These are phyloP conservation scores for Panaeolus cyanescens DNA, from an alignment of 768 basidiomycete genomes.

Conservation along the genomic window DNA sequence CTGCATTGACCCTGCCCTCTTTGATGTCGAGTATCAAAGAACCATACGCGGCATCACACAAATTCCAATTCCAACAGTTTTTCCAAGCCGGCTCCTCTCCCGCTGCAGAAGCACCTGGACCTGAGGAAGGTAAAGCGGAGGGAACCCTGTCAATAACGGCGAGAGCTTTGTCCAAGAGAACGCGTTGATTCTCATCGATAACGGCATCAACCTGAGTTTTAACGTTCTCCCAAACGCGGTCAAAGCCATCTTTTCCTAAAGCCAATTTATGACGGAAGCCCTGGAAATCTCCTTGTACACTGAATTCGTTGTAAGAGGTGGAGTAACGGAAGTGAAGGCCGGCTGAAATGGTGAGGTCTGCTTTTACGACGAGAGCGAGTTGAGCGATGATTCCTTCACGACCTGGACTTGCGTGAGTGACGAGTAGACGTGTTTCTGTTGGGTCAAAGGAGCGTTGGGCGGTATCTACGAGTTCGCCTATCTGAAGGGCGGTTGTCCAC, in stretches of 20 bases:
- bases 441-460: constrained; percentile 92
- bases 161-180: constrained; percentile 87
- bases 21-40: constrained; percentile 85
- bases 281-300: constrained; percentile 87
- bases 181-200: constrained; percentile 87
- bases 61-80: constrained; percentile 99
- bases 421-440: constrained; percentile 89
- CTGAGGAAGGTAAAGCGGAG: constrained; percentile 43
- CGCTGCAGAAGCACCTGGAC: constrained; percentile 49
- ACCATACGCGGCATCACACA: constrained; percentile 95
- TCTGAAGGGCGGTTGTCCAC: constrained; percentile 98
- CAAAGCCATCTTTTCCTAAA: constrained; percentile 79
- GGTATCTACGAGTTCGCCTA: constrained; percentile 97
- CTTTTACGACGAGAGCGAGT: constrained; percentile 87
- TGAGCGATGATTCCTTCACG: constrained; percentile 92
- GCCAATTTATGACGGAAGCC: constrained; percentile 81
- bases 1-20: constrained; percentile 90
- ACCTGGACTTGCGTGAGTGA: constrained; percentile 91
- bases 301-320: constrained; percentile 95
- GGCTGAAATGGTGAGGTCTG: constrained; percentile 91
- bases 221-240: constrained; percentile 94
- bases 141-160: constrained; percentile 85
- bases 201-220: constrained; percentile 89
- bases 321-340: constrained; percentile 98
- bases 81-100: constrained; percentile 96